Evolutionary conservation across 1,284 basidiomycete genomes (phyloP).

Genomic region (Cryptococcus jaspeensis): DNA sequence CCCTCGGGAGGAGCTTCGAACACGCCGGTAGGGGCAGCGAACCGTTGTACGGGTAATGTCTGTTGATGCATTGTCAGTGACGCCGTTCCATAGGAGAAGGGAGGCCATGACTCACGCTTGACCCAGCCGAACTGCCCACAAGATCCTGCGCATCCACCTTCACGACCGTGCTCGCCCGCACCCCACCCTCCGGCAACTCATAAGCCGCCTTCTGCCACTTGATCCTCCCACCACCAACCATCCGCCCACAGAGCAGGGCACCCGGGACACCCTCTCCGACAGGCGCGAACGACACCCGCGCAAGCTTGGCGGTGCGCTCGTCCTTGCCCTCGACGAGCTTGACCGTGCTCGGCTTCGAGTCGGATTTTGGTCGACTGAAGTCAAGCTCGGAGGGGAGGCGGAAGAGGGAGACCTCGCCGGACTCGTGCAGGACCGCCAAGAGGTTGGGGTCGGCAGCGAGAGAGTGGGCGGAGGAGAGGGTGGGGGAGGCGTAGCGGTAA

Average conservation of each 20-base stretch:
- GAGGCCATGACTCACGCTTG: conserved; percentile 31
- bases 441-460: conserved; percentile 56
- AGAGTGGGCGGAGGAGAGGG: conserved; percentile 63
- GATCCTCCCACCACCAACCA: conserved; percentile 65
- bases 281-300: conserved; percentile 32
- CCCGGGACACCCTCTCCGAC: conserved; percentile 57
- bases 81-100: not conserved
- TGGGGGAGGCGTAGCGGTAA: conserved; percentile 60
- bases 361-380: conserved; percentile 39
- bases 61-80: not conserved
- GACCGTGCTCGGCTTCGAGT: conserved; percentile 37
- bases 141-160: conserved; percentile 54
- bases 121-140: conserved; percentile 34
- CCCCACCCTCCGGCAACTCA: conserved; percentile 58
- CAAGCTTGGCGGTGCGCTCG: conserved; percentile 31
- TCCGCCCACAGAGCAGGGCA: conserved; percentile 60
- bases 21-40: conserved; percentile 36
- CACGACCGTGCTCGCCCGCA: conserved; percentile 51
- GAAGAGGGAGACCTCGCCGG: conserved; percentile 67
- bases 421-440: conserved; percentile 63
- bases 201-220: conserved; percentile 63
- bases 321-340: conserved; percentile 47
- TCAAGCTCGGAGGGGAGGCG: conserved; percentile 60
- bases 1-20: conserved; percentile 35
- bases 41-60: conserved; percentile 43